Percentiles rank a stretch among this genome's conserved stretches.
Evolutionary conservation across 106 monocot species (phyloP).

Genomic region (Iris macrosiphon): DNA sequence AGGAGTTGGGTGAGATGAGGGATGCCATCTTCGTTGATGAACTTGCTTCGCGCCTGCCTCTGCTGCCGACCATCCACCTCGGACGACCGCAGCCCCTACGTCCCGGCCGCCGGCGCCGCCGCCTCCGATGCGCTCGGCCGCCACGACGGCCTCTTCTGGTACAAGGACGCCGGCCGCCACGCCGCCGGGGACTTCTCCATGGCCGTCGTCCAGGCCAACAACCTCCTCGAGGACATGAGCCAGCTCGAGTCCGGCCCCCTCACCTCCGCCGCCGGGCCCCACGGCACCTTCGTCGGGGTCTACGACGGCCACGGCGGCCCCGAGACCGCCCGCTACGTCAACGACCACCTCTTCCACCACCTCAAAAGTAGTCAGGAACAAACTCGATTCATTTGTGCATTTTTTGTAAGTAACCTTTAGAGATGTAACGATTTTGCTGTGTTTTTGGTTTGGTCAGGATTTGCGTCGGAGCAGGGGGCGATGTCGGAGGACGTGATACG

Average conservation of each 20-base stretch:
- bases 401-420: too few relatives aligned
- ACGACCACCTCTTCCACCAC: conserved; percentile 25
- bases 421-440: too few relatives aligned
- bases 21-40: conserved; percentile 20
- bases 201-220: conserved; percentile 29
- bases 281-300: conserved; percentile 23
- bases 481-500: conserved; percentile 23
- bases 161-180: conserved; percentile 19
- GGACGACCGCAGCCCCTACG: conserved; percentile 1
- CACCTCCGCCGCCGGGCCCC: conserved; percentile 12
- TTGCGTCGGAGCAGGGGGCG: conserved; percentile 19
- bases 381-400: too few relatives aligned
- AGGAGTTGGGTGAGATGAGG: conserved; percentile 24
- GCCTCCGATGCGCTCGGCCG: conserved; percentile 15
- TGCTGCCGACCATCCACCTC: conserved; percentile 11
- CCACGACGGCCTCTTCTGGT: conserved; percentile 24
- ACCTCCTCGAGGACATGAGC: conserved; percentile 23
- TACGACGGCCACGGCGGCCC: conserved; percentile 32
- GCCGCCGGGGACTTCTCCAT: conserved; percentile 24
- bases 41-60: conserved; percentile 13
- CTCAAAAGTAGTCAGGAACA: conserved; percentile 18
- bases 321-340: conserved; percentile 22
- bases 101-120: not conserved
- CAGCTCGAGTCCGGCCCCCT: conserved; percentile 21
- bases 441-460: too few relatives aligned